Evolutionary conservation across 257 asterid species (phyloP).

Genomic region (Handroanthus guayacan): DNA sequence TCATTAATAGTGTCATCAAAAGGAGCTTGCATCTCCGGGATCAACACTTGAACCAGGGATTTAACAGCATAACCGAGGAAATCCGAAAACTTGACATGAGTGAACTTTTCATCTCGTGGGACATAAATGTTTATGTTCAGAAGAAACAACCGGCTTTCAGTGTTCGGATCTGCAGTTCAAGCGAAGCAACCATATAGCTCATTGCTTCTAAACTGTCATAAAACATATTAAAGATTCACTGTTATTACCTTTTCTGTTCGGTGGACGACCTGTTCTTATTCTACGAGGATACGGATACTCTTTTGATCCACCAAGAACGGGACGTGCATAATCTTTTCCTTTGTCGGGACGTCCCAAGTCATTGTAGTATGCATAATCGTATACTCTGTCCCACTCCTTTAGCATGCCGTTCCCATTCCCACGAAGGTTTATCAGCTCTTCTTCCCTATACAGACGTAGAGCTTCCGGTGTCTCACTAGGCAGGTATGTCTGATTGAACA

Average conservation of each 20-base stretch:
- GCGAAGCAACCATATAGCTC: not conserved
- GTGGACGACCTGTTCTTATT: constrained; percentile 82
- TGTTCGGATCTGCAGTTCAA: constrained; percentile 64
- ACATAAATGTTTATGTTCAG: constrained; percentile 68
- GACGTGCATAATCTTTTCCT: constrained; percentile 66
- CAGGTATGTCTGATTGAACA: constrained; percentile 62
- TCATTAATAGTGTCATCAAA: constrained; percentile 84
- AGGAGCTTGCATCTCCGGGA: constrained; percentile 66
- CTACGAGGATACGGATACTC: constrained; percentile 89
- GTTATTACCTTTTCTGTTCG: constrained; percentile 66
- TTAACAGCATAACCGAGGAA: constrained; percentile 78
- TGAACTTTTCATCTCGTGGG: constrained; percentile 85
- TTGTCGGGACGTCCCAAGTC: constrained; percentile 82
- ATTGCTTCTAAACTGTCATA: not conserved
- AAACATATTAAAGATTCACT: not conserved
- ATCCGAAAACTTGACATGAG: constrained; percentile 78
- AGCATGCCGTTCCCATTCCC: constrained; percentile 69
- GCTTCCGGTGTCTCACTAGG: constrained; percentile 74
- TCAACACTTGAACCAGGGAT: constrained; percentile 75
- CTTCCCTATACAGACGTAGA: constrained; percentile 63
- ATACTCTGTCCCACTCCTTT: constrained; percentile 91
- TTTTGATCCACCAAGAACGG: constrained; percentile 74
- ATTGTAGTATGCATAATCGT: constrained; percentile 86
- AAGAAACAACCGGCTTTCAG: constrained; percentile 70
- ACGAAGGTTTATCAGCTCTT: constrained; percentile 72